Evolutionary conservation across 2,329 filamentous ascomycete species (phyloP), one percentile per base, ranked within the genome.

Genomic region (Fusarium nanum): DNA sequence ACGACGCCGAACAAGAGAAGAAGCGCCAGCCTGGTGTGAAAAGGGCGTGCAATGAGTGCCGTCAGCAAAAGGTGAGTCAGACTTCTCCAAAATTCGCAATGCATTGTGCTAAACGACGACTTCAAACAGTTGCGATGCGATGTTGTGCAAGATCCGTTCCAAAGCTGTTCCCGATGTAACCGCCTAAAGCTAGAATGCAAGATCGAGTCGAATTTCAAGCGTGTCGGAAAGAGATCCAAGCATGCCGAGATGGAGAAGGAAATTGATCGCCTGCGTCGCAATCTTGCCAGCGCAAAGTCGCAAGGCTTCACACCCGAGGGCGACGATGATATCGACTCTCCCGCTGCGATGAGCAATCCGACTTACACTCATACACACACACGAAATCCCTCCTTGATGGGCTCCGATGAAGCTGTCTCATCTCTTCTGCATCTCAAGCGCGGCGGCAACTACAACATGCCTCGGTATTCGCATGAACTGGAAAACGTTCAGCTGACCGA

Each of bases 181-280:
- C 92, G 93, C 75, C 87, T 94, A 76, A 92, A 92, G 80, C 89
- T 95, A 66, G 88, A 91, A 67, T 96, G 93, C 85, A 93, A 93
- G 79, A 95, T 96, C 79, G 92, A 95, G 79, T 92, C 91, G 75
- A 93, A 94, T 80, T 95, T 95, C 82, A 94, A 94, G 85, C 90
- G 92, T 73, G 85, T 94, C 20, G 91, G 92, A 68, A 96, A 96
- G 83, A 88, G 92, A 44, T 92, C 89, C 70, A 92, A 93, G 78
- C 92, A 95, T 80, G 92, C 92, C 75, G 92, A 94, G 81, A 94
- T 94, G 92, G 92, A 93, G 78, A 92, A 90, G 81, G 91, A 94
- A 79, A 92, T 94, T 75, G 91, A 93, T 61, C 88, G 84, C 67
- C 81, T 91, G 71, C 87, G 89, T 54, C 86, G 88, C 47, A 88